These are phyloP conservation scores for Saccharomyces hybrid DNA, from an alignment of 1,139 yeast species.

Conservation along the genomic window DNA sequence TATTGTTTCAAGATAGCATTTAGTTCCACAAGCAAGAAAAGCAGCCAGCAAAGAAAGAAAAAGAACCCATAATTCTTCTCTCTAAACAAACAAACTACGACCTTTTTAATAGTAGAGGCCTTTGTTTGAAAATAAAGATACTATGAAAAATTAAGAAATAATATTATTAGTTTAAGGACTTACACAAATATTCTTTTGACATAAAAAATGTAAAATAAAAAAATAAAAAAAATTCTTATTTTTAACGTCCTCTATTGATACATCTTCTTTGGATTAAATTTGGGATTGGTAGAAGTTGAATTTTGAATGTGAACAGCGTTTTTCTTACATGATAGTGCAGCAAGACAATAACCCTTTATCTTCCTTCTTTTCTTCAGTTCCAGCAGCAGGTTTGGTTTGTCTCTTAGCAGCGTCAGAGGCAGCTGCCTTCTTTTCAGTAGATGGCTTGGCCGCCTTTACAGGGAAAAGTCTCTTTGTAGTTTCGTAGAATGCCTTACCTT, in stretches of 20 bases:
- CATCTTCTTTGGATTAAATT: background rate
- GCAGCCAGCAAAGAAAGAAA: background rate
- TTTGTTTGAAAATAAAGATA: background rate
- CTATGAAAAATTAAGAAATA: background rate
- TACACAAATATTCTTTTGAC: background rate
- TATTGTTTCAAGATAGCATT: background rate
- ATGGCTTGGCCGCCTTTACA: constrained; percentile 1
- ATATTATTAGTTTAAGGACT: background rate
- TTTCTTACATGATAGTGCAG: constrained; percentile 23
- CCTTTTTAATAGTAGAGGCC: background rate
- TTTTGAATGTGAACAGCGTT: background rate
- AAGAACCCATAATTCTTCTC: background rate
- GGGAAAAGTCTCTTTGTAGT: constrained; percentile 25
- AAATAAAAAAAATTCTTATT: too few relatives aligned
- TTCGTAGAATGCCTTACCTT: constrained; percentile 59
- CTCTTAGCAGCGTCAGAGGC: constrained; percentile 8
- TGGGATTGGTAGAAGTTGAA: background rate
- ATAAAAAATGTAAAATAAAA: background rate
- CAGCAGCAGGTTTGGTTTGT: constrained; percentile 6
- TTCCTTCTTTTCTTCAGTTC: constrained; percentile 9
- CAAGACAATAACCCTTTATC: constrained; percentile 17
- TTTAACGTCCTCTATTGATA: background rate
- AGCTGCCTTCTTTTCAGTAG: constrained; percentile 6
- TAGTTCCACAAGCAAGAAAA: background rate
- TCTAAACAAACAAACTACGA: background rate